phyloP scores from a whole-genome alignment of 2,329 filamentous ascomycete species.

The Aspergillus quadricinctus region DNA sequence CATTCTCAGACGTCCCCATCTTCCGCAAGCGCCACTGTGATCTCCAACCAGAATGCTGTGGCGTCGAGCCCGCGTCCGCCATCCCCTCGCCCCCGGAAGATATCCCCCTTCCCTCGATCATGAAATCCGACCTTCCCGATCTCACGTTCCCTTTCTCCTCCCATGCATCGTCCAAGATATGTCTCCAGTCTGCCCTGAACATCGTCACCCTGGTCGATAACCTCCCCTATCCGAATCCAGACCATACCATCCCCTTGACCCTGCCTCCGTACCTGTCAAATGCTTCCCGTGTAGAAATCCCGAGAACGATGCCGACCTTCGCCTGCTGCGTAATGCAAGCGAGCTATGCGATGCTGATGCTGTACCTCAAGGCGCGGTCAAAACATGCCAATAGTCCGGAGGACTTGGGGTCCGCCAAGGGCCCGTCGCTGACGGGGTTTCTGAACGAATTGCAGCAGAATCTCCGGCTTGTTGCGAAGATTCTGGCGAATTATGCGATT shows the following conservation, averaged over 20 bases:
- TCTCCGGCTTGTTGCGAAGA: conserved; percentile 13
- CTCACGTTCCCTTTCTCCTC: conserved; percentile 19
- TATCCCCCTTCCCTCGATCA: not conserved
- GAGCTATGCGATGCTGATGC: conserved; percentile 26
- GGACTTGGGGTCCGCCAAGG: not conserved
- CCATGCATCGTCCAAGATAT: conserved; percentile 22
- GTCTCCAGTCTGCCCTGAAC: conserved; percentile 23
- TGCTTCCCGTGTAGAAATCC: conserved; percentile 7
- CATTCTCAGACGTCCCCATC: conserved; percentile 25
- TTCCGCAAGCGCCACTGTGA: conserved; percentile 22
- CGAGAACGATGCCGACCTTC: conserved; percentile 25
- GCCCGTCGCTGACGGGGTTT: conserved; percentile 7
- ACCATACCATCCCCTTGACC: not conserved
- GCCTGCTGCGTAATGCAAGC: conserved; percentile 23
- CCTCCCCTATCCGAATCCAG: conserved; percentile 20
- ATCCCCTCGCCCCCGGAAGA: not conserved
- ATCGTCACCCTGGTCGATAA: conserved; percentile 23
- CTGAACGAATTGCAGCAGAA: conserved; percentile 17
- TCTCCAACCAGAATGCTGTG: conserved; percentile 8
- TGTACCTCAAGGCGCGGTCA: conserved; percentile 15
- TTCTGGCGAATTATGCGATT: conserved; percentile 17
- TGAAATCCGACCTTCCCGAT: not conserved
- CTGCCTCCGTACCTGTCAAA: conserved; percentile 2
- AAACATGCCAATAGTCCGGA: conserved; percentile 1
- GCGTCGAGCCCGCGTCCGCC: not conserved